phyloP scores from a whole-genome alignment of 306 rosid genomes.

The Parietaria judaica region DNA sequence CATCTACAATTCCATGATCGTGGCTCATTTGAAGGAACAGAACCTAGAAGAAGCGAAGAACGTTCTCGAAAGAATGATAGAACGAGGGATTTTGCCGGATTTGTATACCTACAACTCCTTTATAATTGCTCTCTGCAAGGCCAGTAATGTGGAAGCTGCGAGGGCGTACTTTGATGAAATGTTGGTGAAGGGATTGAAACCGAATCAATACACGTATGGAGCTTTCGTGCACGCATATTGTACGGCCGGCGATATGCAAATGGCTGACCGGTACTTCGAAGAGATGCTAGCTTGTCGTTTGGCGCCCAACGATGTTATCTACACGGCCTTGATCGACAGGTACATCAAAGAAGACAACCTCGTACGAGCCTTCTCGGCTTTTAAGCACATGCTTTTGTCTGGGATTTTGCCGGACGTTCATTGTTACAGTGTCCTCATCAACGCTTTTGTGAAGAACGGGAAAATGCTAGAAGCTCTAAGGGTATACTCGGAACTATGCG shows the following conservation, averaged over 20 bases:
- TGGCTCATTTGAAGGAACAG: conserved; percentile 26
- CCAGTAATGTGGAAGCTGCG: conserved; percentile 25
- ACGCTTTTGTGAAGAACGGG: conserved; percentile 33
- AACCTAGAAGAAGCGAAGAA: conserved; percentile 27
- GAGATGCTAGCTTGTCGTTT: conserved; percentile 33
- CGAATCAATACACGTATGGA: conserved; percentile 40
- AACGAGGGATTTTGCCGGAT: conserved; percentile 30
- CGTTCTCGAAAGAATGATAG: conserved; percentile 24
- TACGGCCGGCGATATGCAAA: conserved; percentile 28
- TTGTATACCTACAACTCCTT: conserved; percentile 35
- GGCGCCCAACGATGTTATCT: conserved; percentile 25
- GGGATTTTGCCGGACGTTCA: conserved; percentile 28
- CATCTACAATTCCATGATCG: conserved; percentile 18
- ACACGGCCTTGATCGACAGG: conserved; percentile 30
- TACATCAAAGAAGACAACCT: conserved; percentile 32
- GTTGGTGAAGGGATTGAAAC: conserved; percentile 32
- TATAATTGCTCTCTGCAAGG: conserved; percentile 32
- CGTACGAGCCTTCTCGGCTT: conserved; percentile 29
- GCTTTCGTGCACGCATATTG: conserved; percentile 28
- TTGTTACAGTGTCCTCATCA: conserved; percentile 30
- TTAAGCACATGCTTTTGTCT: conserved; percentile 26
- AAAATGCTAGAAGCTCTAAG: conserved; percentile 37
- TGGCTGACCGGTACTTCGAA: conserved; percentile 29
- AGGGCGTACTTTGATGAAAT: conserved; percentile 25
- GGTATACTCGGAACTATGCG: conserved; percentile 29